Evolutionary conservation across 768 basidiomycete genomes (phyloP).

Genomic region (Termitomyces sp.): DNA sequence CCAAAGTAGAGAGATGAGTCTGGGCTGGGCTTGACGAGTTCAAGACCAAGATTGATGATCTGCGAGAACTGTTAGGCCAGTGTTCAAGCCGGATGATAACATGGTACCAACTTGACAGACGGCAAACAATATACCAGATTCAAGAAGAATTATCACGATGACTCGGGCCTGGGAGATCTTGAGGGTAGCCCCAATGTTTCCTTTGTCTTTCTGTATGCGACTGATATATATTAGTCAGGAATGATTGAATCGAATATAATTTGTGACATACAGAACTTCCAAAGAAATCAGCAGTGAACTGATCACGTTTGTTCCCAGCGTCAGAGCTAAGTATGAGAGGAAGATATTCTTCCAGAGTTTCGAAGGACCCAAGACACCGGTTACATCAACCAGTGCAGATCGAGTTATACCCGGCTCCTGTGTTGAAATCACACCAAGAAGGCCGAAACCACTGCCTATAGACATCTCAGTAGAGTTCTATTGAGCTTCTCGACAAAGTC

Average conservation of each 20-base stretch:
- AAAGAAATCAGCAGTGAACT: constrained; percentile 1
- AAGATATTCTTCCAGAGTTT: constrained; percentile 9
- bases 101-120: constrained; percentile 3
- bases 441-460: constrained; percentile 12
- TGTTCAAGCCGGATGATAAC: not conserved
- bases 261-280: constrained; percentile 3
- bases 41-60: constrained; percentile 13
- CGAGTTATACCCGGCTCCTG: not conserved
- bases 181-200: not conserved
- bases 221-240: not conserved
- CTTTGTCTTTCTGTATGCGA: not conserved
- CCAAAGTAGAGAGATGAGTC: constrained; percentile 15
- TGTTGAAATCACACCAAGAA: constrained; percentile 12
- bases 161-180: constrained; percentile 4
- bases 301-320: constrained; percentile 11
- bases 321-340: constrained; percentile 11
- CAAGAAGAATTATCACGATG: constrained; percentile 5
- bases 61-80: not conserved
- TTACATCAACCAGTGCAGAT: not conserved
- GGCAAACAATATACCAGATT: constrained; percentile 12
- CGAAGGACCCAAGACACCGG: constrained; percentile 2
- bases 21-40: constrained; percentile 5
- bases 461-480: not conserved
- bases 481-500: not conserved
- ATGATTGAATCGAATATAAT: not conserved